Percentiles rank a stretch among this genome's conserved stretches.
Conservation (phyloP, 345 rosid genomes). For the Acer yangbiense region DNA sequence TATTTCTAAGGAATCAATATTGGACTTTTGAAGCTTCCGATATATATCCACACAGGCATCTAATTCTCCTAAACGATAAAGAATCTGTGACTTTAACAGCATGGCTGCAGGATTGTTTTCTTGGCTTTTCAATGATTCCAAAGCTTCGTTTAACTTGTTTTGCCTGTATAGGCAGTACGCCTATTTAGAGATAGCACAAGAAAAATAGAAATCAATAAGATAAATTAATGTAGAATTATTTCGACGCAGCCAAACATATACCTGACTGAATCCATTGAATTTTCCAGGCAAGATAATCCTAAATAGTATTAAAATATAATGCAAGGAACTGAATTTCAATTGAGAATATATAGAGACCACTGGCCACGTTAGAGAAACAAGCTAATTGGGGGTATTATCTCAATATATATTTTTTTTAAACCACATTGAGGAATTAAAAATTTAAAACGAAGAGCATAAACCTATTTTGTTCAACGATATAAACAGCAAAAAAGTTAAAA, state of each 20-base stretch:
- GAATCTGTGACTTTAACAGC: slow-evolving; percentile 86
- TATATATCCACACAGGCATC: slow-evolving; percentile 72
- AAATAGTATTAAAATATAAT: not conserved
- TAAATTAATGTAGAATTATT: not conserved
- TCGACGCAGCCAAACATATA: not conserved
- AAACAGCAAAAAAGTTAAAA: not conserved
- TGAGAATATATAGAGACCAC: not conserved
- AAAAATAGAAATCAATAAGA: not conserved
- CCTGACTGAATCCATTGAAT: not conserved
- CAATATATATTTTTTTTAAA: too few species aligned
- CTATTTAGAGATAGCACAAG: slow-evolving; percentile 31
- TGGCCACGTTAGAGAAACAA: not conserved
- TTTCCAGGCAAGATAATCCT: not conserved
- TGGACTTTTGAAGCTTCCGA: slow-evolving; percentile 57
- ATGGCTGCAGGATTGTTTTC: slow-evolving; percentile 53
- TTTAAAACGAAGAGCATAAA: not conserved
- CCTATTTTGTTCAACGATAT: too few species aligned
- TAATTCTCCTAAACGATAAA: slow-evolving; percentile 72
- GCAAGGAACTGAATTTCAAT: not conserved
- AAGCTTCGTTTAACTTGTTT: slow-evolving; percentile 80
- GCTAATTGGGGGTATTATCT: not conserved
- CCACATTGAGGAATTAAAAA: not conserved
- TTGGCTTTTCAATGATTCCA: slow-evolving; percentile 51
- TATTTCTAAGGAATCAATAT: slow-evolving; percentile 61
- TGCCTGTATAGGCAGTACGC: slow-evolving; percentile 94